phyloP scores from a whole-genome alignment of 2,329 filamentous ascomycete species.

The Huntiella moniliformis region DNA sequence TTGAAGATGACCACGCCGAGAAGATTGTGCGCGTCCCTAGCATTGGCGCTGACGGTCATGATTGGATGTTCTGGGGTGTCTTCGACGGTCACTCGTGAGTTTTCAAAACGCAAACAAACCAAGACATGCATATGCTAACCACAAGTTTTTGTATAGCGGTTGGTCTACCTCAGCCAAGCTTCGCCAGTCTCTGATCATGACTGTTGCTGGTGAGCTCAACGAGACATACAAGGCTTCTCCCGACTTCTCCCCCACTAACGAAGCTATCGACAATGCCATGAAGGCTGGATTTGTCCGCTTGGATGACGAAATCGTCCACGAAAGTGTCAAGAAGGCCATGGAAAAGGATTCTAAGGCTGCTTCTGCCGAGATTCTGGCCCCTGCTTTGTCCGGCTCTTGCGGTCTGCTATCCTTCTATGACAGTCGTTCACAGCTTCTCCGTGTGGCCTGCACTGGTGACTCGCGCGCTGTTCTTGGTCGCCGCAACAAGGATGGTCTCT shows the following conservation, averaged over 20 bases:
- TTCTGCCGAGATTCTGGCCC: constrained; percentile 78
- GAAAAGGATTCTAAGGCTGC: constrained; percentile 78
- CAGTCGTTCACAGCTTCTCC: constrained; percentile 62
- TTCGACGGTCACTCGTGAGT: constrained; percentile 89
- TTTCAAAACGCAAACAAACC: not conserved
- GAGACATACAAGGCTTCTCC: constrained; percentile 63
- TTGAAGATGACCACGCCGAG: constrained; percentile 95
- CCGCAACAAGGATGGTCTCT: constrained; percentile 61
- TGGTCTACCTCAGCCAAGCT: constrained; percentile 97
- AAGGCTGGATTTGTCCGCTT: constrained; percentile 77
- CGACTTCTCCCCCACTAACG: constrained; percentile 48
- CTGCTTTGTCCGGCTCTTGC: constrained; percentile 90
- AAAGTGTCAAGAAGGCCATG: constrained; percentile 78
- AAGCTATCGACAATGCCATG: constrained; percentile 76
- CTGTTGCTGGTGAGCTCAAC: constrained; percentile 84
- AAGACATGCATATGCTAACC: not conserved
- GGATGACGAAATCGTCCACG: constrained; percentile 86
- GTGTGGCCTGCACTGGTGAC: constrained; percentile 91
- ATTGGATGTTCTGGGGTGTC: constrained; percentile 99
- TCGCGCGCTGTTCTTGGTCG: constrained; percentile 87
- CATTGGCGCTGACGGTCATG: constrained; percentile 19
- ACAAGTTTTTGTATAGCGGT: constrained; percentile 36
- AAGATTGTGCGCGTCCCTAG: constrained; percentile 88
- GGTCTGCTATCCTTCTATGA: constrained; percentile 95
- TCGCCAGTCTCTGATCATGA: constrained; percentile 77